phyloP scores from a whole-genome alignment of 495 filamentous ascomycete species.

The Hypoxylon fragiforme region DNA sequence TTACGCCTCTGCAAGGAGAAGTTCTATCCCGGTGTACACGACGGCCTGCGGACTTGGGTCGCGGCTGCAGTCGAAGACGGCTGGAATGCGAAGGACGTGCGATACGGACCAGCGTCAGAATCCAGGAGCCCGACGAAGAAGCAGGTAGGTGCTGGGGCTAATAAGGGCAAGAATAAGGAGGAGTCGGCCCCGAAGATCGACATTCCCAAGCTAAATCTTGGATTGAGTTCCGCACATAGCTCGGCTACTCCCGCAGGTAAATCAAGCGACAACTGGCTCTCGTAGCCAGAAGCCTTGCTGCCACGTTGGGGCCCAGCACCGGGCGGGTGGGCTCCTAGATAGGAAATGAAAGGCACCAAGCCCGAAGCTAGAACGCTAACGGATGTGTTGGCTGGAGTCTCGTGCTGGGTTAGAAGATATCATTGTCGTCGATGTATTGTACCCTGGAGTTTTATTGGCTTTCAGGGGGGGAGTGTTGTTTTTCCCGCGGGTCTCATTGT shows the following conservation, averaged over 20 bases:
- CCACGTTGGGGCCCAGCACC: conserved; percentile 8
- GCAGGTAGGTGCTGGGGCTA: conserved; percentile 31
- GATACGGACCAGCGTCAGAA: conserved; percentile 65
- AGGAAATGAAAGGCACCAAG: conserved; percentile 3
- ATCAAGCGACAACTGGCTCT: conserved; percentile 42
- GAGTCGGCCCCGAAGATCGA: conserved; percentile 57
- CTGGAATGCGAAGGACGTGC: conserved; percentile 77
- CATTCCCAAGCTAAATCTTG: conserved; percentile 56
- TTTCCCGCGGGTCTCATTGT: conserved; percentile 18
- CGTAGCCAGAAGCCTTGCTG: conserved; percentile 26
- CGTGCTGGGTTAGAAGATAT: conserved; percentile 11
- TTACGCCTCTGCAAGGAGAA: conserved; percentile 95
- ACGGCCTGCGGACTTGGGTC: conserved; percentile 86
- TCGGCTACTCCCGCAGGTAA: conserved; percentile 22
- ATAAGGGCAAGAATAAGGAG: conserved; percentile 38
- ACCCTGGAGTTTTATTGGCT: conserved; percentile 20
- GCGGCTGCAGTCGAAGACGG: conserved; percentile 82
- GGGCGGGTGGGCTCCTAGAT: conserved; percentile 8
- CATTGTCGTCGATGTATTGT: conserved; percentile 17
- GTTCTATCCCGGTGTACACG: conserved; percentile 89
- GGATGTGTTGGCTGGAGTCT: not conserved
- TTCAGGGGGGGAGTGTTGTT: conserved; percentile 1
- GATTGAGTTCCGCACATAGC: conserved; percentile 29
- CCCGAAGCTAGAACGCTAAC: conserved; percentile 5
- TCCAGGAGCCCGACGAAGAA: conserved; percentile 55